Evolutionary conservation across 257 asterid genomes (phyloP), one percentile per base, ranked within the genome.

Genomic region (Solanum bukasovii): DNA sequence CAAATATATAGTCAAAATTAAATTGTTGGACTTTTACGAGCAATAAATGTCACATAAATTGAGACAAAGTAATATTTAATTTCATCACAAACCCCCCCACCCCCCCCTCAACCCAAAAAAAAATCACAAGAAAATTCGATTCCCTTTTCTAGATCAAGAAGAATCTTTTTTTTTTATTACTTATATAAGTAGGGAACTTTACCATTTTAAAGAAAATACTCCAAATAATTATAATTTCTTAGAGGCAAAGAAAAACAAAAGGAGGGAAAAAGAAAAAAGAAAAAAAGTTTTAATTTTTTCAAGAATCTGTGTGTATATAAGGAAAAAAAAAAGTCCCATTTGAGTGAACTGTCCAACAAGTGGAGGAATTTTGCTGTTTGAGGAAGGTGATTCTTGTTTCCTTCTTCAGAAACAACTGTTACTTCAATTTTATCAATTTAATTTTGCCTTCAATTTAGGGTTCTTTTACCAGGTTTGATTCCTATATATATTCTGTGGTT

Each of bases 391-490:
- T 84, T 65, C 88, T 70, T 88, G 88, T 83, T 88, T 92, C 92
- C 92, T 83, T 87, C 18, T 87, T 52, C 88, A 88, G 35, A 59
- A 78, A 74, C 89, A 87, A 34, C 88, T 84, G 92, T 92, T 92
- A 89, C 88, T 87, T 86, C 91, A 90, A 84, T 91, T 90, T 68
- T 31, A 46, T 79, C 87, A 89, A 87, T 89, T 93, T 86, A 91
- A 78, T 90, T 77, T 52, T 63, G 89, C 81, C 92, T 9, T 65
- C 88, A 61, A 87, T 71, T 90, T 84, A 87, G 90, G 90, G 91
- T 88, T 86, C 70, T 72, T 74, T 13, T 8, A 46, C 34, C 4
- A 46, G 29, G 86, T 84, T 31, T 68, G 70, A 67, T 25, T 42
- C 61, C n/a, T 31, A 5, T 78, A 74, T 72, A 46, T 65, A 18